These are phyloP conservation scores for Hondaea fermentalgiana DNA, from an alignment of 108 stramenopile species.

Conservation along the genomic window DNA sequence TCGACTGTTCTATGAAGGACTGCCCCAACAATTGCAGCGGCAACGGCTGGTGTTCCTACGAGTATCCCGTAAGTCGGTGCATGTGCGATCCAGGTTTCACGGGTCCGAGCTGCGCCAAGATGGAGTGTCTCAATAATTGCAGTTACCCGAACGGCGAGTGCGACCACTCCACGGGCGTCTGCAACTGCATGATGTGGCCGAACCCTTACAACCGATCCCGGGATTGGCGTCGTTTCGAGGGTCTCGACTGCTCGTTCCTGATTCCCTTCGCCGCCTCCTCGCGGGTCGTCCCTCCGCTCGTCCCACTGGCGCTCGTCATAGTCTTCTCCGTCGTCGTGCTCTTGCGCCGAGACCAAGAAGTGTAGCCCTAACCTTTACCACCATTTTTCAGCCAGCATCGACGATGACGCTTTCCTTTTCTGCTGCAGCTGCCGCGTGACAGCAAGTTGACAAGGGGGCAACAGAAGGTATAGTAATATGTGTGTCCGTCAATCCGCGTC, in stretches of 20 bases:
- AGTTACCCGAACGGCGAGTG: constrained; percentile 70
- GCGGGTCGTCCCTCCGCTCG: neutral
- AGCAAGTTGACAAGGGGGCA: too few species aligned
- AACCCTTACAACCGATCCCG: constrained; percentile 62
- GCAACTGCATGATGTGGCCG: constrained; percentile 54
- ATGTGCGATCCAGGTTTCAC: constrained; percentile 69
- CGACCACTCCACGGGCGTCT: constrained; percentile 55
- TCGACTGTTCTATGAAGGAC: constrained; percentile 64
- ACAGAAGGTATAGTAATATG: too few species aligned
- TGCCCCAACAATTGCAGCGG: constrained; percentile 63
- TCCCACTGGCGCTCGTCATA: neutral
- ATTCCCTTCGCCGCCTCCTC: constrained; percentile 27
- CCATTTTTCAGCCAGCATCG: too few species aligned
- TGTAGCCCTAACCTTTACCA: neutral
- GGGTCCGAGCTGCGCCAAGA: constrained; percentile 57
- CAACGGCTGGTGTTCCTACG: constrained; percentile 73
- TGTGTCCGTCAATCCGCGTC: too few species aligned
- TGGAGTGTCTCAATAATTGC: constrained; percentile 72
- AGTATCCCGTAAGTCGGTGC: constrained; percentile 71
- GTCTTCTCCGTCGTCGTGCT: neutral
- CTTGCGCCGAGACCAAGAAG: neutral
- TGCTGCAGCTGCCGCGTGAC: too few species aligned
- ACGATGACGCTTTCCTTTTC: too few species aligned
- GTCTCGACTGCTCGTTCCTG: constrained; percentile 59
- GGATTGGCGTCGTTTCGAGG: constrained; percentile 44